Evolutionary conservation across 2,329 filamentous ascomycete genomes (phyloP).

Genomic region (Fusarium mexicanum): DNA sequence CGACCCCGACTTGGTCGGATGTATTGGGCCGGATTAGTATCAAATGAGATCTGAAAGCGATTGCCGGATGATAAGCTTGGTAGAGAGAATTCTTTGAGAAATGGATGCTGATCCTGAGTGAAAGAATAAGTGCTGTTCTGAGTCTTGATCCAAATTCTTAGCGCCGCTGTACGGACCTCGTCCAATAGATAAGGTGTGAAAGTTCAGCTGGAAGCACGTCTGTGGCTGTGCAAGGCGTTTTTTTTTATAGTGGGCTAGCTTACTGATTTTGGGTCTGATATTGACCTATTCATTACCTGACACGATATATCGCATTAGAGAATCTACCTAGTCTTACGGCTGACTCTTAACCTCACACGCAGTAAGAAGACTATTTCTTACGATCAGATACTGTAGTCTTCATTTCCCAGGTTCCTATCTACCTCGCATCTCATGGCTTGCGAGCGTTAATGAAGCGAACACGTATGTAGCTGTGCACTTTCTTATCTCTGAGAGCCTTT

Average conservation of each 20-base stretch:
- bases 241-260: not conserved
- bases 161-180: not conserved
- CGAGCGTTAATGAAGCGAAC: conserved; percentile 9
- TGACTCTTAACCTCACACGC: not conserved
- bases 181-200: not conserved
- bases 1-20: rapidly evolving
- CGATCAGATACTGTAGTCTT: not conserved
- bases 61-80: rapidly evolving
- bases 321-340: not conserved
- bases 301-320: not conserved
- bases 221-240: not conserved
- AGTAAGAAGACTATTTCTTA: not conserved
- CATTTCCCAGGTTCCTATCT: not conserved
- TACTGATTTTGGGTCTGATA: rapidly evolving
- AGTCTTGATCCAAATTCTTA: not conserved
- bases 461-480: conserved; percentile 6
- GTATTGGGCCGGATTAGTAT: not conserved
- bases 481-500: conserved; percentile 1
- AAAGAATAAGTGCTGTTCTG: no score
- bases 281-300: not conserved
- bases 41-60: not conserved
- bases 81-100: not conserved
- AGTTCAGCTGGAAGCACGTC: not conserved
- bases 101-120: not conserved
- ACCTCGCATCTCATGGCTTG: not conserved